These are phyloP conservation scores for Pneumocystis wakefieldiae DNA, from an alignment of 1,139 yeast genomes.

Conservation along the genomic window DNA sequence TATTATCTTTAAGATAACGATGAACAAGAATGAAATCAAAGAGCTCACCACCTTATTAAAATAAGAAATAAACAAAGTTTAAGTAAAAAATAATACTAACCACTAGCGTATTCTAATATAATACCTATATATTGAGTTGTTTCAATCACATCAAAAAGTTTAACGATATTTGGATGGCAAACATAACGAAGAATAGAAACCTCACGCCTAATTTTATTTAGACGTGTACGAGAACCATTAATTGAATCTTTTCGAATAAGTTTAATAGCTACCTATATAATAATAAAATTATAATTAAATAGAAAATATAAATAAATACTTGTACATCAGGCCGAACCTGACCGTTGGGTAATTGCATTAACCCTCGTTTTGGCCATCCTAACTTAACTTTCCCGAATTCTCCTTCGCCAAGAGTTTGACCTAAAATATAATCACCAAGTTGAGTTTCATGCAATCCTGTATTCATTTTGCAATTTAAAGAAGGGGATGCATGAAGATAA, in stretches of 20 bases:
- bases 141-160: constrained; percentile 81
- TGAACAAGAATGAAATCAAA: constrained; percentile 84
- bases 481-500: neutral
- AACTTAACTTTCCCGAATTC: constrained; percentile 94
- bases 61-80: neutral
- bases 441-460: constrained; percentile 20
- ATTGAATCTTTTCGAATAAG: constrained; percentile 74
- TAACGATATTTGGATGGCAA: constrained; percentile 86
- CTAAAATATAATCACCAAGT: constrained; percentile 77
- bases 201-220: constrained; percentile 80
- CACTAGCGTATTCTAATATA: constrained; percentile 89
- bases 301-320: neutral
- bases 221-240: constrained; percentile 41
- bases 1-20: constrained; percentile 68
- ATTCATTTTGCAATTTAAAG: neutral
- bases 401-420: constrained; percentile 94
- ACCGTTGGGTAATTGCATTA: neutral
- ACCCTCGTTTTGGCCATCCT: constrained; percentile 85
- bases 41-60: constrained; percentile 55
- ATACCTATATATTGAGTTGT: constrained; percentile 92
- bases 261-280: constrained; percentile 72
- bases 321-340: constrained; percentile 1
- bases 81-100: neutral
- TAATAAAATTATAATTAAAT: constrained; percentile 1
- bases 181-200: constrained; percentile 75